phyloP scores from a whole-genome alignment of 805 yeast genomes.

The Sugiyamaella marilandica region DNA sequence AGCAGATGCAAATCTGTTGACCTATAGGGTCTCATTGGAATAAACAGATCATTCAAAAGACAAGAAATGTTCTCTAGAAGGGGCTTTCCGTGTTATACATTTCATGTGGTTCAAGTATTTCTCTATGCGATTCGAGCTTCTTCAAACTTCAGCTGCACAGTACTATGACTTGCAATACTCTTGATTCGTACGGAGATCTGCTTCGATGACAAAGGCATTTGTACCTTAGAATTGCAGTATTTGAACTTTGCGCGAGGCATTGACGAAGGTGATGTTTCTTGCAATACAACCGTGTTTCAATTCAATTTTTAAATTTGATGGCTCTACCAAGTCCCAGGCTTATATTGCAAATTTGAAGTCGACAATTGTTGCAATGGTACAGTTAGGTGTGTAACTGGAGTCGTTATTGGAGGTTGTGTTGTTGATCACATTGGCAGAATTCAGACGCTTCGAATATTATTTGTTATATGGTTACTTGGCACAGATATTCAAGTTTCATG shows the following conservation, averaged over 20 bases:
- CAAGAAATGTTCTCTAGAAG: neutral
- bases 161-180: no score
- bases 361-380: slow-evolving; percentile 56
- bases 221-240: slow-evolving; percentile 42
- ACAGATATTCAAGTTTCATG: slow-evolving; percentile 48
- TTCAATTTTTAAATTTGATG: slow-evolving; percentile 41
- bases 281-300: slow-evolving; percentile 43
- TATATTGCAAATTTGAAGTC: slow-evolving; percentile 46
- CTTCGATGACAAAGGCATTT: slow-evolving; percentile 32
- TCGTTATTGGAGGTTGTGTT: slow-evolving; percentile 44
- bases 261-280: slow-evolving; percentile 52
- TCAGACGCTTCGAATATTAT: slow-evolving; percentile 42
- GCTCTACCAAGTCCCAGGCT: slow-evolving; percentile 33
- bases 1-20: no score
- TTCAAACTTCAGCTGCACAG: no score
- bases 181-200: no score
- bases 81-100: slow-evolving; percentile 28
- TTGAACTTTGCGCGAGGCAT: slow-evolving; percentile 54
- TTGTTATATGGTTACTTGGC: slow-evolving; percentile 43
- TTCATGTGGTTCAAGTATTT: no score
- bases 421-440: slow-evolving; percentile 51
- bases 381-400: slow-evolving; percentile 53
- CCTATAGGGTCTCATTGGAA: no score
- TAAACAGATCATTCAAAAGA: no score
- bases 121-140: no score